phyloP scores from a whole-genome alignment of 345 rosid species.

The Moricandia arvensis region DNA sequence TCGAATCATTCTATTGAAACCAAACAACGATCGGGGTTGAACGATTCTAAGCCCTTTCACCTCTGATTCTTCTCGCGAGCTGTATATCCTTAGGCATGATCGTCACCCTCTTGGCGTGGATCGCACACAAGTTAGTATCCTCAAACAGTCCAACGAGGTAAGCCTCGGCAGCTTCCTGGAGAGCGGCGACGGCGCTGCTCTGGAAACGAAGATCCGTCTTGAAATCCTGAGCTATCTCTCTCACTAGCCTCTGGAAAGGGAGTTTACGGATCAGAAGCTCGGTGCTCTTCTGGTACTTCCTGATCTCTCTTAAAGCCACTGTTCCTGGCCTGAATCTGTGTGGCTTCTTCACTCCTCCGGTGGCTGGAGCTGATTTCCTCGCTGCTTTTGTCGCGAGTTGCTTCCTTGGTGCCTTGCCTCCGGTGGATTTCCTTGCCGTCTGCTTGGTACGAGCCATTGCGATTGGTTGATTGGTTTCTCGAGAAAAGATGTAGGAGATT shows the following conservation, averaged over 20 bases:
- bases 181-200: slow-evolving; percentile 61
- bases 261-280: slow-evolving; percentile 59
- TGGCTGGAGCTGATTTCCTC: slow-evolving; percentile 61
- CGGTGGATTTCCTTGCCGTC: slow-evolving; percentile 60
- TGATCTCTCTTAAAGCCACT: slow-evolving; percentile 54
- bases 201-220: slow-evolving; percentile 64
- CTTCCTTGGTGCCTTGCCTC: slow-evolving; percentile 66
- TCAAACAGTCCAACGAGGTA: slow-evolving; percentile 60
- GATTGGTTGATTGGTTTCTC: background rate
- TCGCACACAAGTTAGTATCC: slow-evolving; percentile 61
- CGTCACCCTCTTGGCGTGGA: slow-evolving; percentile 63
- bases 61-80: slow-evolving; percentile 61
- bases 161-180: slow-evolving; percentile 62
- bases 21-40: too few species aligned
- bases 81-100: slow-evolving; percentile 68
- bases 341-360: slow-evolving; percentile 72
- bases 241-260: slow-evolving; percentile 57
- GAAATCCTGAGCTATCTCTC: slow-evolving; percentile 68
- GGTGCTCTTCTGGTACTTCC: slow-evolving; percentile 67
- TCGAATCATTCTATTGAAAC: too few species aligned
- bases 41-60: slow-evolving; percentile 60
- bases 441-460: slow-evolving; percentile 66
- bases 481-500: background rate
- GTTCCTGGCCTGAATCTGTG: slow-evolving; percentile 72
- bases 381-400: slow-evolving; percentile 66